phyloP scores from a whole-genome alignment of 1,284 basidiomycete genomes.

The Fomitopsis betulina region DNA sequence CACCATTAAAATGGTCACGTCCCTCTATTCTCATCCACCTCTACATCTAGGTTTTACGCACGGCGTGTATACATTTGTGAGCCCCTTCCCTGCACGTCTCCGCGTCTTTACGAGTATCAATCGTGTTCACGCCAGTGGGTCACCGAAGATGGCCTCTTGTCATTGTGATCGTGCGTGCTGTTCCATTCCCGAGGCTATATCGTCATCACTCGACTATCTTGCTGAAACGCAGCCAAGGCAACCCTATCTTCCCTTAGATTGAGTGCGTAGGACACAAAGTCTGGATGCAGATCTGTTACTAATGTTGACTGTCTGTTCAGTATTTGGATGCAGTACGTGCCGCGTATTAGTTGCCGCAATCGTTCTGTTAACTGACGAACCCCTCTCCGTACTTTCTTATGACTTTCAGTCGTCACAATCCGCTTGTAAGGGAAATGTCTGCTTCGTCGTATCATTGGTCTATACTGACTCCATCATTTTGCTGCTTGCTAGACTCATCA shows the following conservation, averaged over 20 bases:
- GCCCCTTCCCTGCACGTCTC: not conserved
- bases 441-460: not conserved
- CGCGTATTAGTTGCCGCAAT: not conserved
- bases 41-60: not conserved
- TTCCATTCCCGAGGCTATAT: not conserved
- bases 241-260: not conserved
- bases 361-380: not conserved
- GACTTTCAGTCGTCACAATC: not conserved
- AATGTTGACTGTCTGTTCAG: not conserved
- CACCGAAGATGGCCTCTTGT: not conserved
- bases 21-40: not conserved
- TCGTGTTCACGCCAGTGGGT: not conserved
- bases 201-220: not conserved
- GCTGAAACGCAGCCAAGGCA: not conserved
- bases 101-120: not conserved
- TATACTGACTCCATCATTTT: not conserved
- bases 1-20: not conserved
- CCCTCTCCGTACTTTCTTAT: not conserved
- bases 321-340: not conserved
- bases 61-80: not conserved
- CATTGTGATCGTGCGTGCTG: not conserved
- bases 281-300: not conserved
- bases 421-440: not conserved
- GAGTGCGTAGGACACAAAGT: not conserved
- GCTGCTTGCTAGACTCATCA: not conserved